Percentiles rank a stretch among this genome's conserved stretches.
Conservation (phyloP, 768 basidiomycete species). For the Trametes maxima region DNA sequence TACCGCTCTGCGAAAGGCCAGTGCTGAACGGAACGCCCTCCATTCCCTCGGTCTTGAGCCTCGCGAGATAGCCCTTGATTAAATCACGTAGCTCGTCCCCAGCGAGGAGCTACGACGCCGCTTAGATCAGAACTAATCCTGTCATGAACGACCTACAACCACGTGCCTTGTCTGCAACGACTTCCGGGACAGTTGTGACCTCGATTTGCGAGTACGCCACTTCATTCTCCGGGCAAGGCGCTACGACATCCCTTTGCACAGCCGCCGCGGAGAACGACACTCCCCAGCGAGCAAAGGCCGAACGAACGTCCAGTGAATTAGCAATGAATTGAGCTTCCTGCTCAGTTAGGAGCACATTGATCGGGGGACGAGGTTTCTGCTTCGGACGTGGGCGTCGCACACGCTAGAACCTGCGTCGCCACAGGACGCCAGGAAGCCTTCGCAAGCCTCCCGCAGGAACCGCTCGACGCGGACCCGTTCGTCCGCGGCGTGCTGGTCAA, state of each 20-base stretch:
- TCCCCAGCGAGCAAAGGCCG: slow-evolving; percentile 70
- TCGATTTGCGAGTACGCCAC: slow-evolving; percentile 64
- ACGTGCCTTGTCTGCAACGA: slow-evolving; percentile 69
- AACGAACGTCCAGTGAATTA: slow-evolving; percentile 42
- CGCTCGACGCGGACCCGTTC: slow-evolving; percentile 91
- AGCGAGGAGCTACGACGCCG: slow-evolving; percentile 51
- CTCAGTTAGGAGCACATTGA: slow-evolving; percentile 64
- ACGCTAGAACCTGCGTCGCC: background rate
- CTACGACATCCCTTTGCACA: slow-evolving; percentile 20
- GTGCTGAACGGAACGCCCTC: slow-evolving; percentile 14
- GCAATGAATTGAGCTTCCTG: slow-evolving; percentile 60
- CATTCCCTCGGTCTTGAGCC: slow-evolving; percentile 53
- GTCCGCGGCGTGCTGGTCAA: slow-evolving; percentile 99
- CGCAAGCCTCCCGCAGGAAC: slow-evolving; percentile 75
- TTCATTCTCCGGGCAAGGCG: slow-evolving; percentile 26
- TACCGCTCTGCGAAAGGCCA: slow-evolving; percentile 1
- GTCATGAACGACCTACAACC: too few species aligned
- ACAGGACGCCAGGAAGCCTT: slow-evolving; percentile 53
- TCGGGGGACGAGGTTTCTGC: slow-evolving; percentile 52
- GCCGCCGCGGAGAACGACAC: slow-evolving; percentile 50
- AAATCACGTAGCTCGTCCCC: slow-evolving; percentile 76
- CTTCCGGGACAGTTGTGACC: slow-evolving; percentile 63
- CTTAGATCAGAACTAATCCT: too few species aligned
- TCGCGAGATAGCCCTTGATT: slow-evolving; percentile 70
- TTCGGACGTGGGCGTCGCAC: slow-evolving; percentile 32